Base-by-base conservation (phyloP, 257 asterid genomes). In the Nicotiana paniculata region DNA sequence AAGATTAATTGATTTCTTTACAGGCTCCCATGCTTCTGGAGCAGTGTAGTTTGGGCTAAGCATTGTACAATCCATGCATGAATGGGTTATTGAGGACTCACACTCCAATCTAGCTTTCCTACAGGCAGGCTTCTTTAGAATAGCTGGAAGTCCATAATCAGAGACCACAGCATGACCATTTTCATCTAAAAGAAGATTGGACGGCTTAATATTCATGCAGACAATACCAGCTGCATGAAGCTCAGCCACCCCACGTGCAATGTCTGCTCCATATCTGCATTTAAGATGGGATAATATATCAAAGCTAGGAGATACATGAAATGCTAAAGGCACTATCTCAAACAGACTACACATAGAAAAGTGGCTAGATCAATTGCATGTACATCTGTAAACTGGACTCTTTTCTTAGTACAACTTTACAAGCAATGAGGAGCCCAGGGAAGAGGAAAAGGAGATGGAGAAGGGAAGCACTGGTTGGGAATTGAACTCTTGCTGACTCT, bases 41-140 rank as follows among this genome's bases (percentile, higher is more conserved):
- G 99, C 97, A 39, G 99, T 94, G 84, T 93, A 96, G 88, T 93
- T 94, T 59, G 99, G 98, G 89, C 90, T 92, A 85, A 96, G 93
- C 99, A 94, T 96, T 61, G 99, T 96, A 88, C 99, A 96, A 86
- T 96, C 97, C 99, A 96, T 93, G 85, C 99, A 96, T 48, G 99
- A 96, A 93, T 96, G 99, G 63, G 90, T 85, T 88, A 91, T 92
- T 80, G 91, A 63, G 69, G 98, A 90, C 83, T 92, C 98, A 33
- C 89, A 81, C 89, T 96, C 99, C 83, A 88, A 87, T 68, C 89
- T 92, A 80, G 97, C 94, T 88, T 94, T 93, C 83, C 95, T 89
- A 87, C 99, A 96, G 81, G 90, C 88, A 35, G 94, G 93, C 85
- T 88, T 92, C 89, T 96, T 96, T 43, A 96, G 89, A 85, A 96